Conservation (phyloP, 1,284 basidiomycete genomes). For the Heterobasidion annosum region DNA sequence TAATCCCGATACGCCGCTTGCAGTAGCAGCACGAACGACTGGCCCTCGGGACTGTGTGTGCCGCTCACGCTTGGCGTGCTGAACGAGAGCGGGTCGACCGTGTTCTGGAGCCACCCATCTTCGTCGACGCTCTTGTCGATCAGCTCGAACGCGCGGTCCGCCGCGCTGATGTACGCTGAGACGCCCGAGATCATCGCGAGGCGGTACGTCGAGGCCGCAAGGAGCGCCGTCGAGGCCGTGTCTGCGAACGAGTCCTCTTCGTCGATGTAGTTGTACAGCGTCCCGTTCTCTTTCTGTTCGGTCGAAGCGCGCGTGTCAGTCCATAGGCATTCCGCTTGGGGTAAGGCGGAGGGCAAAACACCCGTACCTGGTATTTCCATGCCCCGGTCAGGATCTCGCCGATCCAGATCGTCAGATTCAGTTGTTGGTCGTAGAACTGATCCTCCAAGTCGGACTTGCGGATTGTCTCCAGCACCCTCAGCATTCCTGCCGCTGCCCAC, state of each 20-base stretch:
- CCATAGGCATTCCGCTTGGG: background rate
- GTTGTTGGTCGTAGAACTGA: constrained; percentile 32
- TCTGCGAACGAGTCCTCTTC: constrained; percentile 37
- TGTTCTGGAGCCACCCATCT: constrained; percentile 47
- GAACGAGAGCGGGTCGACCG: constrained; percentile 58
- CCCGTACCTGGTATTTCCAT: constrained; percentile 37
- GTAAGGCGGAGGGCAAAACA: background rate
- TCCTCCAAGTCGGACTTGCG: constrained; percentile 32
- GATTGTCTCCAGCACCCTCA: constrained; percentile 51
- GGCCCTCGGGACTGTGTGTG: constrained; percentile 42
- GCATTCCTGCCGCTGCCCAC: constrained; percentile 63
- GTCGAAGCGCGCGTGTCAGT: background rate
- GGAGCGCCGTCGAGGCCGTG: constrained; percentile 38
- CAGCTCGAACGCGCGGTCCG: constrained; percentile 29
- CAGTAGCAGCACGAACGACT: constrained; percentile 61
- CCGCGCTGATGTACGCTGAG: constrained; percentile 26
- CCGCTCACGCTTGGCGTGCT: constrained; percentile 28
- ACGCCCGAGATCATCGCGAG: constrained; percentile 23
- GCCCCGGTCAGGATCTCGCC: constrained; percentile 43
- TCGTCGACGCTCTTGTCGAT: constrained; percentile 28
- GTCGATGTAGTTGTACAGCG: constrained; percentile 44
- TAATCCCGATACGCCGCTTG: constrained; percentile 40
- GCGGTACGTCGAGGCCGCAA: constrained; percentile 41
- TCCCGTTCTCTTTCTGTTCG: constrained; percentile 24
- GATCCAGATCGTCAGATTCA: constrained; percentile 47